Percentiles rank a stretch among this genome's conserved stretches.
Evolutionary conservation across 2,329 filamentous ascomycete species (phyloP).

Genomic region (Aphanocladium album): DNA sequence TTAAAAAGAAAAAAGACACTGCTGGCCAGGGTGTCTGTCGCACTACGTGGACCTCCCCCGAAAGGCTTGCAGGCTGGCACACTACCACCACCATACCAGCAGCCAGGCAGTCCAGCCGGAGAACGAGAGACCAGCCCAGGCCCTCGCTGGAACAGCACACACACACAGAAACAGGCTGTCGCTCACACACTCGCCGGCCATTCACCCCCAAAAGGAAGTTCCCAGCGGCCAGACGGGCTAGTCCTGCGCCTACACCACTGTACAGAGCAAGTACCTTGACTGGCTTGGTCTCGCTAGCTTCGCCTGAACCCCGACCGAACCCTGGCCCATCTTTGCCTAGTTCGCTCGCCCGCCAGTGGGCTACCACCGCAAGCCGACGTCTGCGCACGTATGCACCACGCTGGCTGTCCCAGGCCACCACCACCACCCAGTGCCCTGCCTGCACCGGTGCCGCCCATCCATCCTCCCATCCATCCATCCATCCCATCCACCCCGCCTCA

Average conservation of each 20-base stretch:
- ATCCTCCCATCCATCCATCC: slow-evolving; percentile 18
- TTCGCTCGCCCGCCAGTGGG: not conserved
- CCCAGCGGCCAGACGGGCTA: not conserved
- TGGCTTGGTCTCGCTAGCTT: not conserved
- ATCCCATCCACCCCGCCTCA: slow-evolving; percentile 26
- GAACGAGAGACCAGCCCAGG: not conserved
- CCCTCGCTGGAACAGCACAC: not conserved
- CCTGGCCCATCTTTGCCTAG: not conserved
- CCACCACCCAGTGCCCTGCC: slow-evolving; percentile 2
- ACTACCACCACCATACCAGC: not conserved
- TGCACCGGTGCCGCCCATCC: not conserved
- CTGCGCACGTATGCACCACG: not conserved
- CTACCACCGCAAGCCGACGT: not conserved
- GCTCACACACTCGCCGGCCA: not conserved
- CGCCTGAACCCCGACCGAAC: not conserved
- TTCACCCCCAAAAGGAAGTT: not conserved
- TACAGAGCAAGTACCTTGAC: not conserved
- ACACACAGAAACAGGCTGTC: not conserved
- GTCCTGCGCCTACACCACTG: not conserved
- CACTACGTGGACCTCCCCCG: not conserved
- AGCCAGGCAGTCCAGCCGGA: not conserved
- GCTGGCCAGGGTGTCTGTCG: not conserved
- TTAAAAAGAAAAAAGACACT: not conserved
- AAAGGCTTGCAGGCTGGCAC: not conserved
- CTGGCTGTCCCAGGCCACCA: not conserved